Evolutionary conservation across 305 asterid genomes (phyloP), one percentile per base, ranked within the genome.

Genomic region (Solanum hybrid): DNA sequence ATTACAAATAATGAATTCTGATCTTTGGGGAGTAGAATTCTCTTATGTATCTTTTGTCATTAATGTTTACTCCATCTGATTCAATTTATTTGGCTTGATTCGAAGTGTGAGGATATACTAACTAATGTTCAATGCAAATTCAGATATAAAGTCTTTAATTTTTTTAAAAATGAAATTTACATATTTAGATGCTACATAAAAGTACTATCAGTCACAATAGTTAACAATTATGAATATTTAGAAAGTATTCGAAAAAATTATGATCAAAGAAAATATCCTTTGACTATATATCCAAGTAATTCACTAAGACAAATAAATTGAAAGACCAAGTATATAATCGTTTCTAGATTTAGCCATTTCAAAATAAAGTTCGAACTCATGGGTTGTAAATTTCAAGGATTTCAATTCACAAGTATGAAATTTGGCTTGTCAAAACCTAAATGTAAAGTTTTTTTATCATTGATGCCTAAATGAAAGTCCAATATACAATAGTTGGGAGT

Each of bases 141-240:
- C 2, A 4, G 10, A 6, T 51, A 56, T 56, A 56, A 17, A 56
- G 1, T 56, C n/a, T 17, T 56, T 56, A 56, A 17, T 56, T 56
- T 56, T 2, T 0, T 0, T 0, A 5, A 3, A 56, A 6, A 17
- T 56, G 10, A 56, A 56, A 56, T 56, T 56, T 56, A 46, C 17
- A 46, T 46, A 46, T 5, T 46, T 46, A 46, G 60, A 46, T 13
- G 4, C 24, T 56, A 17, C 12, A 4, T 22, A 9, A 66, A 66
- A 66, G 3, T 66, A n/a, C 1, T n/a, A 66, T 66, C 13, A 4
- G 1, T 66, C 14, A 10, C 75, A 10, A 66, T 66, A 66, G 7
- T 66, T 66, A 66, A n/a, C 7, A n/a, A 66, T n/a, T 66, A 24
- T 9, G 13, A 66, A 10, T n/a, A 66, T 66, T 66, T 1, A 66